Percentiles rank a stretch among this genome's conserved stretches.
These are phyloP conservation scores for Hypoxylon crocopeplum DNA, from an alignment of 495 filamentous ascomycete genomes.

Conservation along the genomic window DNA sequence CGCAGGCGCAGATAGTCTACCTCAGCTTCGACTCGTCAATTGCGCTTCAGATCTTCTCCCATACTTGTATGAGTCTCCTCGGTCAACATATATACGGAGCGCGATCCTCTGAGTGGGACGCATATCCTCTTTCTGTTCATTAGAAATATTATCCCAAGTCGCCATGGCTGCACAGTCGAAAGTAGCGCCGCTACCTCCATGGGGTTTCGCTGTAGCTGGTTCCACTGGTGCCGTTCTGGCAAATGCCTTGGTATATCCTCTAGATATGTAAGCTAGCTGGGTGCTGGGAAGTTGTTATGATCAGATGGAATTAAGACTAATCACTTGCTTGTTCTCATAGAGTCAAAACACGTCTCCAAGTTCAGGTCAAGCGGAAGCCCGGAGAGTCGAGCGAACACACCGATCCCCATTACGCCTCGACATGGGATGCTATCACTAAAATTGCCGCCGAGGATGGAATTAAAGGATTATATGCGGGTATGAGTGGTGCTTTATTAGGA, in stretches of 20 bases:
- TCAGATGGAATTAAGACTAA: constrained; percentile 21
- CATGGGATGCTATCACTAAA: constrained; percentile 85
- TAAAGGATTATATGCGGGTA: constrained; percentile 85
- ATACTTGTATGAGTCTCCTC: neutral
- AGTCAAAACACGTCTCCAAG: constrained; percentile 96
- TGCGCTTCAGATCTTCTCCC: neutral
- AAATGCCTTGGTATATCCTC: constrained; percentile 94
- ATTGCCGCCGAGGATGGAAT: constrained; percentile 85
- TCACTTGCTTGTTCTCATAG: constrained; percentile 49
- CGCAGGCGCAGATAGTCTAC: constrained; percentile 10
- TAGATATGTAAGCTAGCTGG: constrained; percentile 80
- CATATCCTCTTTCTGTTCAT: neutral
- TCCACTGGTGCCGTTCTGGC: constrained; percentile 93
- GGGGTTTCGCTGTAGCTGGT: constrained; percentile 92
- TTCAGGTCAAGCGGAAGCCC: constrained; percentile 80
- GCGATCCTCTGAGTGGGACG: neutral
- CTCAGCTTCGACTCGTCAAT: constrained; percentile 6
- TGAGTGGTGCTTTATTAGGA: constrained; percentile 83
- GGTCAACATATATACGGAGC: constrained; percentile 5
- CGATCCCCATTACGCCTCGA: constrained; percentile 78
- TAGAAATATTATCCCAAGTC: neutral
- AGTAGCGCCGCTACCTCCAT: constrained; percentile 79
- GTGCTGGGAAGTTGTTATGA: neutral
- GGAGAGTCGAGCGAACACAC: constrained; percentile 48
- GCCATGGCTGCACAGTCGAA: constrained; percentile 84